phyloP scores from a whole-genome alignment of 2,329 filamentous ascomycete genomes.

The Paraphoma sp. region DNA sequence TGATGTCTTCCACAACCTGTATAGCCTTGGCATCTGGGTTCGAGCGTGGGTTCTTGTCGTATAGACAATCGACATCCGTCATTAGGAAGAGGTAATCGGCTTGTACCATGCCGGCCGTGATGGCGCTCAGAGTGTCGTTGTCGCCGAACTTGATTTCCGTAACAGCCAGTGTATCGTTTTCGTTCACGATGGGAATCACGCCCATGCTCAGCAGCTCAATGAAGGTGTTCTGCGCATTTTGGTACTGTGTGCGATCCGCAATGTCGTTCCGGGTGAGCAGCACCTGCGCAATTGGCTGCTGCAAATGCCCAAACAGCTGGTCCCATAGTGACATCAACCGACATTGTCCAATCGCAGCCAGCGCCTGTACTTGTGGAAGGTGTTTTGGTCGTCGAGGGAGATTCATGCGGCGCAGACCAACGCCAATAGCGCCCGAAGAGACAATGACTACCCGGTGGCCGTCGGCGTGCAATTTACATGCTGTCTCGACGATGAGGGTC shows the following conservation, averaged over 20 bases:
- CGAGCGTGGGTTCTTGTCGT: slow-evolving; percentile 91
- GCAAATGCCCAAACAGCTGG: slow-evolving; percentile 83
- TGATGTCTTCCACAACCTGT: slow-evolving; percentile 89
- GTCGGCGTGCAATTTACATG: slow-evolving; percentile 83
- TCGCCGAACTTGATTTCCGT: slow-evolving; percentile 99
- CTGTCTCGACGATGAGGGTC: slow-evolving; percentile 92
- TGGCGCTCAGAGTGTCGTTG: slow-evolving; percentile 96
- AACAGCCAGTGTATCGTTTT: slow-evolving; percentile 96
- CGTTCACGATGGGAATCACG: slow-evolving; percentile 97
- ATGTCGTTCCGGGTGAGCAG: slow-evolving; percentile 95
- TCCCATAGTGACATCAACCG: slow-evolving; percentile 96
- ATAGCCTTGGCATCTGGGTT: slow-evolving; percentile 88
- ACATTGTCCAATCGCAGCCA: slow-evolving; percentile 96
- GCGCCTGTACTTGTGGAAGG: slow-evolving; percentile 86
- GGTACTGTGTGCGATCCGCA: slow-evolving; percentile 91
- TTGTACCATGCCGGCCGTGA: slow-evolving; percentile 96
- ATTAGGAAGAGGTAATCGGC: slow-evolving; percentile 97
- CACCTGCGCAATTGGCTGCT: slow-evolving; percentile 93
- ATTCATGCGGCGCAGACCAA: slow-evolving; percentile 90
- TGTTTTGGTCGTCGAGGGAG: slow-evolving; percentile 87
- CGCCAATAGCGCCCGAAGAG: slow-evolving; percentile 95
- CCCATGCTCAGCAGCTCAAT: slow-evolving; percentile 89
- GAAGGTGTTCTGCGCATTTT: slow-evolving; percentile 96
- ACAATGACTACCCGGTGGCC: slow-evolving; percentile 95
- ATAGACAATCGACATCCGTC: slow-evolving; percentile 98